phyloP scores from a whole-genome alignment of 495 filamentous ascomycete species.

The Penicillium pulvis region DNA sequence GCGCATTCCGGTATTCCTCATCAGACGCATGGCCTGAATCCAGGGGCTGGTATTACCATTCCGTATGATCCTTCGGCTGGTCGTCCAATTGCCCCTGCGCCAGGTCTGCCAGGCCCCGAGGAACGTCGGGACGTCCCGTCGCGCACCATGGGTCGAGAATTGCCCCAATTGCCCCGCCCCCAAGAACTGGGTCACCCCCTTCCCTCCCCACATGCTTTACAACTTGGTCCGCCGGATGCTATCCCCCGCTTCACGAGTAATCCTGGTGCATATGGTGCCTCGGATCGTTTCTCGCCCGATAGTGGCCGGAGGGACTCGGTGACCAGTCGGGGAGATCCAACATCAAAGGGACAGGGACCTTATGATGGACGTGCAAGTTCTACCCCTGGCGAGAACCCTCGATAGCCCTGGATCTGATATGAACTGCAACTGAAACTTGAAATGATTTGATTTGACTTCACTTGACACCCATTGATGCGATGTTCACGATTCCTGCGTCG shows the following conservation, averaged over 20 bases:
- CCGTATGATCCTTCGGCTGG: constrained; percentile 16
- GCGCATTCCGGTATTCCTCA: neutral
- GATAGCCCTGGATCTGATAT: constrained; percentile 1
- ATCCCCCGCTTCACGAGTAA: constrained; percentile 30
- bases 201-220: constrained; percentile 36
- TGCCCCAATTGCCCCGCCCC: constrained; percentile 38
- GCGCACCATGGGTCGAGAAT: constrained; percentile 34
- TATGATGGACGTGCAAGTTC: constrained; percentile 17
- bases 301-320: constrained; percentile 31
- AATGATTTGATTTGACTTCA: neutral
- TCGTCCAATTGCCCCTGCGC: constrained; percentile 13
- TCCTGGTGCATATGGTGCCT: constrained; percentile 21
- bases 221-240: constrained; percentile 34
- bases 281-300: constrained; percentile 36
- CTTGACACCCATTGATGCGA: neutral
- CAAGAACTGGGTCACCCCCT: constrained; percentile 35
- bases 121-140: constrained; percentile 27
- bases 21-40: neutral
- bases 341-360: constrained; percentile 12
- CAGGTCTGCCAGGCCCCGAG: constrained; percentile 8
- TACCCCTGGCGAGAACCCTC: constrained; percentile 24
- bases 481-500: neutral
- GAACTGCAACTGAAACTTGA: neutral
- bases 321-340: constrained; percentile 20
- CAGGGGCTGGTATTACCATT: constrained; percentile 3